phyloP scores from a whole-genome alignment of 352 stramenopile genomes.

The Phytopythium cucurbitacearum region DNA sequence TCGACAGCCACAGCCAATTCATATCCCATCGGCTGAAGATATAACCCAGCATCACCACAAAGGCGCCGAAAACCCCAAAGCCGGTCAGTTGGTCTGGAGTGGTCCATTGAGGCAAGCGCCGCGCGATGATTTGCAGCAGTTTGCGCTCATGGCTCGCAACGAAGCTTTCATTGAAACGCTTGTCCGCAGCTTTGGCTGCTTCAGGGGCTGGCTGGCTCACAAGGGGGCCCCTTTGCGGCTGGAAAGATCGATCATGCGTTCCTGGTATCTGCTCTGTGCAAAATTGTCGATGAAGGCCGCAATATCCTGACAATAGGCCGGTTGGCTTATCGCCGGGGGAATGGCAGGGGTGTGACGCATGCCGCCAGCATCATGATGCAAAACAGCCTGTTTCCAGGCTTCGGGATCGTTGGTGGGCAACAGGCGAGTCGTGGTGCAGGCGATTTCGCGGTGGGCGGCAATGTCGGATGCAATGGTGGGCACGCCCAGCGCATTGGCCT shows the following conservation, averaged over 20 bases:
- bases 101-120: constrained; percentile 5
- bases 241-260: constrained; percentile 6
- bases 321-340: constrained; percentile 5
- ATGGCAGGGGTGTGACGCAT: constrained; percentile 5
- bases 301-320: constrained; percentile 6
- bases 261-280: constrained; percentile 5
- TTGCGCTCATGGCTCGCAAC: constrained; percentile 5
- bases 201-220: constrained; percentile 4
- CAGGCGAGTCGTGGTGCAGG: constrained; percentile 4
- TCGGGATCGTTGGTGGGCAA: constrained; percentile 5
- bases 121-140: constrained; percentile 5
- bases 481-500: constrained; percentile 4
- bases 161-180: constrained; percentile 6
- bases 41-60: constrained; percentile 6
- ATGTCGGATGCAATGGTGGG: constrained; percentile 5
- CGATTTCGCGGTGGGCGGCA: constrained; percentile 4
- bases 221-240: constrained; percentile 4
- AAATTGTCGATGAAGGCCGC: constrained; percentile 5
- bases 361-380: constrained; percentile 5
- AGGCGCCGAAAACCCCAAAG: constrained; percentile 5
- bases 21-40: constrained; percentile 6
- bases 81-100: constrained; percentile 5
- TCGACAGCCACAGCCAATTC: constrained; percentile 5
- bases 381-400: constrained; percentile 5
- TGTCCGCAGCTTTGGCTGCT: constrained; percentile 5